Conservation (phyloP, 345 rosid species). For the Arabis hirsuta region DNA sequence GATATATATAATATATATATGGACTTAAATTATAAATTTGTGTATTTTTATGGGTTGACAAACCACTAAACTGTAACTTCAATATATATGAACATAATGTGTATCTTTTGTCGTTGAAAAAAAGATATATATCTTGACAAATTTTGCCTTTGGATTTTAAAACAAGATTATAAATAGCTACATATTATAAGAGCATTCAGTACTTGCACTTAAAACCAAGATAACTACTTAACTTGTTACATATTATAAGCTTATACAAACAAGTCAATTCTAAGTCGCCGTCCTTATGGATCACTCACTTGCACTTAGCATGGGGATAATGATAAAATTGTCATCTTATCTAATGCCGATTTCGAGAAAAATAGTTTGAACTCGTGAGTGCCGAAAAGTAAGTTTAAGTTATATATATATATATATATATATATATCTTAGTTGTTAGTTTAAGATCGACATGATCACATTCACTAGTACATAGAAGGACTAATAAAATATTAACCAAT, state of each 20-base stretch:
- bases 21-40: neutral
- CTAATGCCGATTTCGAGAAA: conserved; percentile 18
- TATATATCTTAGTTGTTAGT: conserved; percentile 19
- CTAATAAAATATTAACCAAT: conserved; percentile 2
- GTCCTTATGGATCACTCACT: conserved; percentile 17
- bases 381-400: conserved; percentile 13
- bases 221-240: too few species aligned
- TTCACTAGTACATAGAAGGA: conserved; percentile 8
- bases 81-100: neutral
- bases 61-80: conserved; percentile 5
- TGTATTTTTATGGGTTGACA: conserved; percentile 8
- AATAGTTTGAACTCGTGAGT: conserved; percentile 19
- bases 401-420: conserved; percentile 6
- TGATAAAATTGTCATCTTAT: conserved; percentile 21
- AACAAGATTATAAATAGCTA: conserved; percentile 13
- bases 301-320: conserved; percentile 33
- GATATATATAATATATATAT: neutral
- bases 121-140: neutral
- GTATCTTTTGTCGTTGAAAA: neutral
- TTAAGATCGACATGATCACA: conserved; percentile 35
- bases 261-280: conserved; percentile 21
- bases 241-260: conserved; percentile 19
- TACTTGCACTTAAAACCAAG: too few species aligned
- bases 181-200: neutral
- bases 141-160: conserved; percentile 13